Conservation (phyloP, 2,329 filamentous ascomycete genomes). For the Aureobasidium zeae region DNA sequence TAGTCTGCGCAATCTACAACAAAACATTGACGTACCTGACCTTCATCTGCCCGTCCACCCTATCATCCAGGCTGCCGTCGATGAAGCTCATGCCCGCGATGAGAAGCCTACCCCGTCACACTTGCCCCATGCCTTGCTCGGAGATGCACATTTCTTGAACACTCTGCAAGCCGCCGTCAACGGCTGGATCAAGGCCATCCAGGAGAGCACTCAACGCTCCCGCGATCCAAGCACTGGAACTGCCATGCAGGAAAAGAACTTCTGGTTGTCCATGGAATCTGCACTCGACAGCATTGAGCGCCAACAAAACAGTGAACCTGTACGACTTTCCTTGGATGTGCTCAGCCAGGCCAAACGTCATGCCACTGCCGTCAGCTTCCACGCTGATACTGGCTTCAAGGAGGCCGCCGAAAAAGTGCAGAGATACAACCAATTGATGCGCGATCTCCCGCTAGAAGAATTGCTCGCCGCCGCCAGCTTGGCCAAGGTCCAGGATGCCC, state of each 20-base stretch:
- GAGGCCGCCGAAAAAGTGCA: constrained; percentile 94
- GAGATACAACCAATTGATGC: constrained; percentile 98
- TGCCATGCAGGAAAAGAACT: constrained; percentile 96
- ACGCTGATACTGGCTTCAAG: constrained; percentile 88
- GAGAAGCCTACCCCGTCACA: constrained; percentile 68
- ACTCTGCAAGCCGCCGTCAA: constrained; percentile 89
- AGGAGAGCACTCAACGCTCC: constrained; percentile 88
- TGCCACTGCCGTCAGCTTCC: constrained; percentile 94
- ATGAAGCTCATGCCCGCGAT: constrained; percentile 57
- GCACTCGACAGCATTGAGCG: constrained; percentile 84
- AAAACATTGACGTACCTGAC: constrained; percentile 96
- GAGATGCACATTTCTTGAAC: constrained; percentile 88
- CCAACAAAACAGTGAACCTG: constrained; percentile 80
- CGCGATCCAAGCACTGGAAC: constrained; percentile 70
- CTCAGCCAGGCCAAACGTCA: constrained; percentile 96
- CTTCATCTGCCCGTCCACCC: constrained; percentile 80
- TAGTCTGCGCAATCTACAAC: constrained; percentile 81
- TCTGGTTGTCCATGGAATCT: constrained; percentile 96
- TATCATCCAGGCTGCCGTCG: constrained; percentile 74
- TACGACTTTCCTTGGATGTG: constrained; percentile 84
- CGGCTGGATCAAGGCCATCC: constrained; percentile 97
- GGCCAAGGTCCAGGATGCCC: constrained; percentile 77
- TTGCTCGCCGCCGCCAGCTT: constrained; percentile 84
- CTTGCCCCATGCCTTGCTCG: constrained; percentile 65
- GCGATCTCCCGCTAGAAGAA: constrained; percentile 94